Evolutionary conservation across 345 rosid genomes (phyloP).

Genomic region (Reutealis trisperma): DNA sequence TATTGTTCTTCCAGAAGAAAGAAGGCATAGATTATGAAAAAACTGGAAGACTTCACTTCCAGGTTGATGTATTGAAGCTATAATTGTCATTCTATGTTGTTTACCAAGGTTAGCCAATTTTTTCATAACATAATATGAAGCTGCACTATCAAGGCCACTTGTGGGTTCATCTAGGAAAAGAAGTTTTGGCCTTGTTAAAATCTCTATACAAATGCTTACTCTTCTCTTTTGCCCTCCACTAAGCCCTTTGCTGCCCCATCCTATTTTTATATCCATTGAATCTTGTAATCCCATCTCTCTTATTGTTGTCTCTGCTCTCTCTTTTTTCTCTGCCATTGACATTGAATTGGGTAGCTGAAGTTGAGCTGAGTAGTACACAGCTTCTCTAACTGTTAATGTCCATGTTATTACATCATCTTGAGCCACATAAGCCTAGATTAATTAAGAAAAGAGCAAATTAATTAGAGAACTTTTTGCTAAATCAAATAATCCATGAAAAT

Average conservation of each 20-base stretch:
- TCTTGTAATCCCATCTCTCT: conserved; percentile 19
- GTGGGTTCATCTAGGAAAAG: conserved; percentile 18
- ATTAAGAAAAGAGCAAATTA: too few species aligned
- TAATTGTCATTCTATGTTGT: conserved; percentile 7
- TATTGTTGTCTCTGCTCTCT: conserved; percentile 14
- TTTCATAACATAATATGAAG: conserved; percentile 13
- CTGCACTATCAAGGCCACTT: conserved; percentile 21
- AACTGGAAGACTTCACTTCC: conserved; percentile 10
- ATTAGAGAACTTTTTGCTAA: too few species aligned
- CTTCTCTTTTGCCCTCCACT: conserved; percentile 20
- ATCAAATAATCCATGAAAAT: too few species aligned
- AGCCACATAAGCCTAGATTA: conserved; percentile 9
- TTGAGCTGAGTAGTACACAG: conserved; percentile 17
- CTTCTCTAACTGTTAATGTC: conserved; percentile 21
- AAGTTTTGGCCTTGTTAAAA: conserved; percentile 16
- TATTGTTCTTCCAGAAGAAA: conserved; percentile 12
- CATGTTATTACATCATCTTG: conserved; percentile 17
- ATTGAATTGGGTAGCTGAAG: conserved; percentile 16
- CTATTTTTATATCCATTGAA: conserved; percentile 8
- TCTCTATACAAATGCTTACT: conserved; percentile 20
- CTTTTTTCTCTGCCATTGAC: conserved; percentile 3
- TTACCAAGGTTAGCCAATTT: background rate
- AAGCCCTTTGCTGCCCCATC: conserved; percentile 6
- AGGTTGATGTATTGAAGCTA: conserved; percentile 20
- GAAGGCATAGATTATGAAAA: conserved; percentile 5